Evolutionary conservation across 2,329 filamentous ascomycete species (phyloP), one percentile per base, ranked within the genome.

Genomic region (Fusarium sp.): DNA sequence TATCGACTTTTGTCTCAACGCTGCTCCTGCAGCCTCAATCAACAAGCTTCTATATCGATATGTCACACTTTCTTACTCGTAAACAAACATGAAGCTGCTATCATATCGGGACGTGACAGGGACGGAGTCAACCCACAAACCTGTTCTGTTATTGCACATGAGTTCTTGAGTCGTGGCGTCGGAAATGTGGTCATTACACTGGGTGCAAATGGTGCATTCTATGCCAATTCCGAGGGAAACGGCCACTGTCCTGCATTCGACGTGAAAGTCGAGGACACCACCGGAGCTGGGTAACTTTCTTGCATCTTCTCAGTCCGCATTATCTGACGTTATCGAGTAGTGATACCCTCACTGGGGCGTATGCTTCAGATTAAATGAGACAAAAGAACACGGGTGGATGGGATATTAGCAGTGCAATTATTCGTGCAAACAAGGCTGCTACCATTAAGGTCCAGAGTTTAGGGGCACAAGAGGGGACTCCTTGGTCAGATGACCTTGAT

Each of bases 401-500:
- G 18, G 8, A 46, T 13, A 21, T 21, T 25, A 28, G 11, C 28
- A 21, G 11, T 28, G 18, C 11, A 9, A 11, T 12, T 46, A 18
- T 13, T 19, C 11, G 11, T 46, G 18, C 23, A 19, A 46, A 18
- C 23, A 28, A 21, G 12, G 11, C 25, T 21, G 18, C 25, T 21
- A 2, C 18, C 3, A 33, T 50, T 0, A 6, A 9, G 8, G 11
- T 33, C 7, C 10, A 33, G 23, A 33, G n/a, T 8, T 18, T n/a
- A 23, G 16, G 30, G 13, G 16, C 16, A 19, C 11, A 50, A 10
- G 30, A 23, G 16, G 8, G 11, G 6, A 50, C 15, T 23, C n/a
- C 10, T 10, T 19, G 8, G 16, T 23, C n/a, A 23, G 11, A 13
- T 3, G 2, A 23, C 2, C 33, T 13, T 9, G 16, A 33, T 33